Evolutionary conservation across 1,284 basidiomycete species (phyloP), one percentile per base, ranked within the genome.

Genomic region (Irpex sp.): DNA sequence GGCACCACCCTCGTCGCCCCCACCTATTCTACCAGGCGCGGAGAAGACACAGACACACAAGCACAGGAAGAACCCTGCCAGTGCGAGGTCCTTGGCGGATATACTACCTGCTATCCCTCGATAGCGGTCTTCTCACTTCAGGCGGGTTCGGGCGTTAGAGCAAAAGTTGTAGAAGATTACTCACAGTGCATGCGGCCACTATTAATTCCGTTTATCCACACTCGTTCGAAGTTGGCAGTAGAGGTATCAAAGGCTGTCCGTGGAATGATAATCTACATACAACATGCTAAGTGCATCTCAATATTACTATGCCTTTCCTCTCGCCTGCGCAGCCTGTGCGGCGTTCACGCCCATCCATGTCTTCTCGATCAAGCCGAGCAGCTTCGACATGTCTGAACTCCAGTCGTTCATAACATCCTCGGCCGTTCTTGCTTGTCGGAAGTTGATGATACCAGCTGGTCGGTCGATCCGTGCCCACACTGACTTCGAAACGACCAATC

Each of bases 401-500:
- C 97, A 99, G 65, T 91, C 91, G 72, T 99, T 99, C 85, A 99
- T 89, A 5, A 94, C 89, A 72, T 96, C 93, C 73, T 97, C 95
- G 1, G 92, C 86, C 36, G 66, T 84, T 89, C 73, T 82, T 82
- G 76, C 87, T 89, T 70, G 85, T 69, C 86, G 86, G 82, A 99
- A 99, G 71, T 83, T 91, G 63, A 99, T 88, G 62, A 98, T 84
- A 0, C 95, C 96, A 0, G 90, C 83, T 40, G 96, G 96, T 58
- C 97, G 86, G 77, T 99, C 96, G 68, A 97, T 92, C 61, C 95
- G 90, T 26, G 97, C 97, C 84, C 92, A 97, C 51, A 98, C 87
- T 21, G 92, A 94, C 67, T 92, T 94, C 54, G 91, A 92, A 36
- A 94, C 93, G 7, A 99, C 97, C 21, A 99, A 83, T 62, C 91